Evolutionary conservation across 75 land plant species (phyloP), one percentile per base, ranked within the genome.

Genomic region (Chamaecyparis obtusa): DNA sequence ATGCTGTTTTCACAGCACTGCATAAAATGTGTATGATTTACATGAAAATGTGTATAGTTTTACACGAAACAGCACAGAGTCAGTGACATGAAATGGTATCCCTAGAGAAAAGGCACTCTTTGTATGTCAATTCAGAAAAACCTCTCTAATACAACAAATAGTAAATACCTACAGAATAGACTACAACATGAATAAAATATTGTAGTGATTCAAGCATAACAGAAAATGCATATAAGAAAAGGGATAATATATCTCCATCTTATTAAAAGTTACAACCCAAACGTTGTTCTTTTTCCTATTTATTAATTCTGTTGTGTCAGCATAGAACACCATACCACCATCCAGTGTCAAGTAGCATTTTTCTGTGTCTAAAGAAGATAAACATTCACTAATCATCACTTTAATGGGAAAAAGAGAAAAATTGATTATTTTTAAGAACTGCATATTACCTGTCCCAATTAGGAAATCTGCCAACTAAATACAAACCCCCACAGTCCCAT

Each of bases 401-500:
- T 80, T n/a, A 39, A 43, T 10, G 44, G 9, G 48, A 80, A 80
- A 80, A 24, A 43, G 49, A 80, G 83, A 44, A 80, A 14, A 81
- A 5, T 44, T 55, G 55, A 32, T 35, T 14, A 11, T 85, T 69
- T 44, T 15, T n/a, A 30, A 37, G 19, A 11, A 37, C 37, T n/a
- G 16, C 32, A 48, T 55, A n/a, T 86, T 89, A 96, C 98, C 96
- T 89, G 87, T 98, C 99, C 99, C 99, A 98, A 88, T 98, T 98
- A 27, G 99, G 99, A 90, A 98, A 98, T 35, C 82, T 86, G 56
- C 99, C 99, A 32, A 98, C 99, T 80, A 94, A 95, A 89, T 98
- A 98, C 44, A 98, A 91, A 3, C 99, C 99, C 72, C 99, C 96
- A 91, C 99, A 98, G 87, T 98, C 99, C 99, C 99, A 98, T 69